A percentile compares a stretch with the other conserved stretches of the same genome.
Evolutionary conservation across 2,329 filamentous ascomycete genomes (phyloP).

Genomic region (Ramichloridium luteum): DNA sequence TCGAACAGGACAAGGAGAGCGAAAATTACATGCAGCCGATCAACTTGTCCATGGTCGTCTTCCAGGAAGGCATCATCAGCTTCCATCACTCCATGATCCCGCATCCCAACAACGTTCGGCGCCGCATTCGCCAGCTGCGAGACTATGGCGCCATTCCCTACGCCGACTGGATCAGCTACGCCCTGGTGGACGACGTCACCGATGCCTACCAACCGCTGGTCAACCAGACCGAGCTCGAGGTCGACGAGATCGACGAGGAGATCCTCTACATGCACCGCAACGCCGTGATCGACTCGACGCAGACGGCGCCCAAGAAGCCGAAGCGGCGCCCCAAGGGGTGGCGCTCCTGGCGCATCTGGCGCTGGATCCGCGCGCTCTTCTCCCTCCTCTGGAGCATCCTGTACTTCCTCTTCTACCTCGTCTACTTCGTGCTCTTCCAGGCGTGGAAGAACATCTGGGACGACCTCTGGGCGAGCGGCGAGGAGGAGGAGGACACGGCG

Average conservation of each 20-base stretch:
- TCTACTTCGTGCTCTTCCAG: constrained; percentile 6
- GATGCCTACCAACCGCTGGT: constrained; percentile 92
- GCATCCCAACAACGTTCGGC: constrained; percentile 88
- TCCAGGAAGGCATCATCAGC: constrained; percentile 85
- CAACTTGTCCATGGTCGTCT: constrained; percentile 96
- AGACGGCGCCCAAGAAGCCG: constrained; percentile 11
- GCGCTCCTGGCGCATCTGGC: not conserved
- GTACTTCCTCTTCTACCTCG: not conserved
- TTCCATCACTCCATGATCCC: constrained; percentile 97
- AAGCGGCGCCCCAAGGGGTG: constrained; percentile 21
- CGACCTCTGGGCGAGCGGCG: constrained; percentile 21
- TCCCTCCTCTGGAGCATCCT: not conserved
- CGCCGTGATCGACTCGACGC: constrained; percentile 23
- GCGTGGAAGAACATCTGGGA: constrained; percentile 26
- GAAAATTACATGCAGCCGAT: constrained; percentile 89
- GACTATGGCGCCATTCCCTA: constrained; percentile 78
- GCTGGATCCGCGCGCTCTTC: not conserved
- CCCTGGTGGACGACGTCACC: constrained; percentile 95
- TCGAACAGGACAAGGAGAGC: constrained; percentile 84
- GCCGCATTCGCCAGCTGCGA: constrained; percentile 81
- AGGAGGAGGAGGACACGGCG: constrained; percentile 6
- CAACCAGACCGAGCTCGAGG: constrained; percentile 85
- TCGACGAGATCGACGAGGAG: constrained; percentile 89
- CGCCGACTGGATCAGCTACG: constrained; percentile 97
- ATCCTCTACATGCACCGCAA: constrained; percentile 70